Evolutionary conservation across 2,329 filamentous ascomycete species (phyloP).

Genomic region (Sclerotinia trifoliorum): DNA sequence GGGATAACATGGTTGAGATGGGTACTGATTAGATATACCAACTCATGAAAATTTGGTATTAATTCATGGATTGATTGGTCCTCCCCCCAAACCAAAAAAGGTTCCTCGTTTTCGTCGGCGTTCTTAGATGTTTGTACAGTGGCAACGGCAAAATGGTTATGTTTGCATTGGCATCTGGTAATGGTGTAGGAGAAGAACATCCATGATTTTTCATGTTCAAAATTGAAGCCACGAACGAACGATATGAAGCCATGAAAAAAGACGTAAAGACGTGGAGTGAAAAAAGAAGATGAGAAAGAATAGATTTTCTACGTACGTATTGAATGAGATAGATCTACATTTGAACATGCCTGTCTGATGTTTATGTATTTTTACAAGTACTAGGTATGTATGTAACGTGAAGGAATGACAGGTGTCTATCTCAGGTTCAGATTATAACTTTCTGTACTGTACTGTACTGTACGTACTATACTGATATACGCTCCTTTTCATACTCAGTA

Average conservation of each 20-base stretch:
- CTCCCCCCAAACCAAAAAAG: constrained; percentile 21
- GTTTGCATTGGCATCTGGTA: constrained; percentile 38
- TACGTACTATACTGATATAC: neutral
- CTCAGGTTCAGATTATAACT: neutral
- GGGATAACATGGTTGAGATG: constrained; percentile 41
- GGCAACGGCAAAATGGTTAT: constrained; percentile 23
- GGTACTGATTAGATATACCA: constrained; percentile 37
- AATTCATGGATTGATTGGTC: constrained; percentile 19
- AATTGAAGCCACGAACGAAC: constrained; percentile 6
- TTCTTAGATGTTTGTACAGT: constrained; percentile 36
- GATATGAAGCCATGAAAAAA: constrained; percentile 6
- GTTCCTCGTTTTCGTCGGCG: constrained; percentile 30
- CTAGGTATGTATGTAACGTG: too few species aligned
- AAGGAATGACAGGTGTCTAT: constrained; percentile 25
- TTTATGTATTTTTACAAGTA: neutral
- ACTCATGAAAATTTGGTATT: constrained; percentile 16
- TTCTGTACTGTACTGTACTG: neutral
- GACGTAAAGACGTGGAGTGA: constrained; percentile 3
- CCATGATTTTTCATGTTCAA: constrained; percentile 22
- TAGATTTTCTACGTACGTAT: constrained; percentile 14
- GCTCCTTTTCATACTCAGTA: constrained; percentile 7
- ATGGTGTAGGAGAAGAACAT: constrained; percentile 33
- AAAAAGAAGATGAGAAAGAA: constrained; percentile 20
- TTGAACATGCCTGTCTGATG: constrained; percentile 21
- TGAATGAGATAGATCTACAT: constrained; percentile 16